These are phyloP conservation scores for Pseudoneurospora amorphoporcata DNA, from an alignment of 495 filamentous ascomycete genomes.

Conservation along the genomic window DNA sequence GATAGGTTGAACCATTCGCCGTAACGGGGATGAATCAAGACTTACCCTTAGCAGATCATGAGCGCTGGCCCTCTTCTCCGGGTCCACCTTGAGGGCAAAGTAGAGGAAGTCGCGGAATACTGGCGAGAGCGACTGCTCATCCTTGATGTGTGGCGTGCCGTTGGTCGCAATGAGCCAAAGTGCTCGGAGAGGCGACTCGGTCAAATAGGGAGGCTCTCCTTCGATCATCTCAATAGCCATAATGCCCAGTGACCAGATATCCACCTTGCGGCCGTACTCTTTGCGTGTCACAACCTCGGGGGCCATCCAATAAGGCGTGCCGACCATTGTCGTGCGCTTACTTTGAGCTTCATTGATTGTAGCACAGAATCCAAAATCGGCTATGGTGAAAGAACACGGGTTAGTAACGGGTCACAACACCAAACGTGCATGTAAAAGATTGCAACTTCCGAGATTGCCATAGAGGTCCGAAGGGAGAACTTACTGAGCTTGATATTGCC, in stretches of 20 bases:
- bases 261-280: constrained; percentile 96
- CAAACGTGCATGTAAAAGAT: background rate
- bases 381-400: constrained; percentile 39
- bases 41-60: constrained; percentile 83
- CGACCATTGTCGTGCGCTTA: constrained; percentile 98
- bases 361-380: constrained; percentile 97
- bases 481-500: constrained; percentile 96
- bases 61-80: constrained; percentile 89
- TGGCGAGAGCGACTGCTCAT: constrained; percentile 69
- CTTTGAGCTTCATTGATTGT: constrained; percentile 96
- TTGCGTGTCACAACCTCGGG: constrained; percentile 95
- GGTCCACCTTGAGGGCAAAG: constrained; percentile 87
- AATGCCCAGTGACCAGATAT: constrained; percentile 97
- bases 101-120: constrained; percentile 84
- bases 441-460: constrained; percentile 1
- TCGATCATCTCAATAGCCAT: constrained; percentile 99
- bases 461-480: constrained; percentile 23
- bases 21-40: background rate
- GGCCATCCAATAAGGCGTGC: constrained; percentile 99
- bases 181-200: constrained; percentile 85
- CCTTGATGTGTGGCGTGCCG: constrained; percentile 90
- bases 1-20: background rate
- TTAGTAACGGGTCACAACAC: background rate
- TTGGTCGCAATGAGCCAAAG: constrained; percentile 96
- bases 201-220: constrained; percentile 93